Base-by-base conservation (phyloP, 208 protist genomes). In the Acanthamoeba culbertsoni region DNA sequence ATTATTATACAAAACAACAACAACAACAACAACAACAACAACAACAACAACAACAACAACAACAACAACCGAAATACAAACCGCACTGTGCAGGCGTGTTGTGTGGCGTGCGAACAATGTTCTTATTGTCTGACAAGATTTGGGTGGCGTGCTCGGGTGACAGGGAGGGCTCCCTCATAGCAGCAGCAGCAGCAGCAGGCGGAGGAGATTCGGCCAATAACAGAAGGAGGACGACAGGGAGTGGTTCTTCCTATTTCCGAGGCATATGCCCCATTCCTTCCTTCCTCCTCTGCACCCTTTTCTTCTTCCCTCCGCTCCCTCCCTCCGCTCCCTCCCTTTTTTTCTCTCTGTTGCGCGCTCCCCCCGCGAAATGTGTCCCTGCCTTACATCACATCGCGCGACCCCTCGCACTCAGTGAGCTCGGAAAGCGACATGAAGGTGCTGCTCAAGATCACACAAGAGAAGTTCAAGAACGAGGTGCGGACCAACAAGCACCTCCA, bases 341-440 rank as follows among this genome's bases (percentile, higher is more conserved):
- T 77, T 10, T 77, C 65, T 4, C 18, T 77, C 35, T 45, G 31
- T 4, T 18, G 14, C 14, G 8, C 10, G 62, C 31, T 46, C 65
- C 42, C n/a, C n/a, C n/a, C 2, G 65, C 65, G 18, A 4, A 4
- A 3, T 37, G 18, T 3, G 3, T 77, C 40, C 5, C 18, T 4
- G 14, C 6, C 65, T 33, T 33, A 33, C 14, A 8, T 20, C 3
- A 37, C 65, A 37, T 37, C 40, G 5, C 31, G 28, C 26, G 62
- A 37, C 33, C 12, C 12, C n/a, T n/a, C n/a, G n/a, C n/a, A n/a
- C n/a, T n/a, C 45, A 91, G 84, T 91, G 8, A 91, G 68, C 18
- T 91, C 84, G 57, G 84, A 91, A 33, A 91, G 55, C 26, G 84
- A 91, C 35, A 91, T 91, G 53, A 62, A 91, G 26, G 53, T 91